Conservation (phyloP, 2,329 filamentous ascomycete species). For the Diaporthe sp. region DNA sequence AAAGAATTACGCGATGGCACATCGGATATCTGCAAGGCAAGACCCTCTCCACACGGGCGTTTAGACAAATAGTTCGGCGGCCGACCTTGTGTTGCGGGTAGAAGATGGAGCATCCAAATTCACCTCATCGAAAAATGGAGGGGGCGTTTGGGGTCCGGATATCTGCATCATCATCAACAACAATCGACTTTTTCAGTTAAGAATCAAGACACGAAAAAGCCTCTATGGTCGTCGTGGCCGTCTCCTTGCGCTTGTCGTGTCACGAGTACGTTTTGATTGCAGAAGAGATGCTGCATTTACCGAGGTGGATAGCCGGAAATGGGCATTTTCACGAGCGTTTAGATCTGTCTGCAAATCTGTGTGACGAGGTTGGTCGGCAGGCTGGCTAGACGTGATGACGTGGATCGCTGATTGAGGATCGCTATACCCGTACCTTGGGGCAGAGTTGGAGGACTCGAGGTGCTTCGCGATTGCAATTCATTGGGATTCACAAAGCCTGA, state of each 20-base stretch:
- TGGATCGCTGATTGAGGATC: constrained; percentile 73
- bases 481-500: constrained; percentile 60
- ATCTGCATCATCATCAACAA: constrained; percentile 71
- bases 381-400: constrained; percentile 64
- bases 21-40: constrained; percentile 68
- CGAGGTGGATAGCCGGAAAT: constrained; percentile 67
- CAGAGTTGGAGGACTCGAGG: constrained; percentile 50
- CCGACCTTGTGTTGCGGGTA: constrained; percentile 67
- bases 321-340: constrained; percentile 66
- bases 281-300: constrained; percentile 56
- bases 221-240: constrained; percentile 56
- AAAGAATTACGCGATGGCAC: constrained; percentile 56
- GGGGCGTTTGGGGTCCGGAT: constrained; percentile 85
- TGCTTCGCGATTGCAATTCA: constrained; percentile 68
- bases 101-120: constrained; percentile 74
- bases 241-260: constrained; percentile 54
- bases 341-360: constrained; percentile 39
- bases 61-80: constrained; percentile 52
- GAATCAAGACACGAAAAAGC: constrained; percentile 40
- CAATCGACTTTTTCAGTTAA: constrained; percentile 46
- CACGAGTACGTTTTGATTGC: constrained; percentile 53
- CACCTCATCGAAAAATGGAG: constrained; percentile 65
- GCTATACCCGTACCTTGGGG: constrained; percentile 65
- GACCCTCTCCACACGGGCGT: constrained; percentile 58
- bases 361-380: constrained; percentile 29